A percentile compares a stretch with the other conserved stretches of the same genome.
Evolutionary conservation across 2,329 filamentous ascomycete genomes (phyloP).

Genomic region (Sporothrix schenckii): DNA sequence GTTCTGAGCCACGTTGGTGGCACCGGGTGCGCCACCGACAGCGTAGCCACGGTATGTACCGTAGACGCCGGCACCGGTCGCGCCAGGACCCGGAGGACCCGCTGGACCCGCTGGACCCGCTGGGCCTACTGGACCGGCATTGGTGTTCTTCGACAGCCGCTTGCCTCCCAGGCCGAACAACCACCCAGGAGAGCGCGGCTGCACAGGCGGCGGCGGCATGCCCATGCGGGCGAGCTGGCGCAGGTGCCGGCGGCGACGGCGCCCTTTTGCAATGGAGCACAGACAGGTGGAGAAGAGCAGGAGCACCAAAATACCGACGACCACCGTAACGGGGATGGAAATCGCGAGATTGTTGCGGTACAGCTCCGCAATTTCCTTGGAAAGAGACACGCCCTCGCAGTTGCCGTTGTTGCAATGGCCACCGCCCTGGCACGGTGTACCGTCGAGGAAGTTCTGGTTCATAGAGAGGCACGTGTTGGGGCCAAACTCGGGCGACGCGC

Average conservation of each 20-base stretch:
- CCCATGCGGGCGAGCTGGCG: conserved; percentile 25
- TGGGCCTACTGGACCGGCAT: not conserved
- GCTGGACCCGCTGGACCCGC: not conserved
- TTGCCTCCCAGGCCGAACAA: conserved; percentile 27
- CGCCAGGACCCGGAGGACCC: not conserved
- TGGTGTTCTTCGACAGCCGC: conserved; percentile 1
- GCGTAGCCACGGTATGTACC: conserved; percentile 2
- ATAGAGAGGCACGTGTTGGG: conserved; percentile 69
- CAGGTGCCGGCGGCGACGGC: conserved; percentile 30
- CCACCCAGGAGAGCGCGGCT: conserved; percentile 8
- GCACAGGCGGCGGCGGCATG: conserved; percentile 24
- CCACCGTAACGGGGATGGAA: conserved; percentile 76
- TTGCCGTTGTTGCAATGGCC: conserved; percentile 77
- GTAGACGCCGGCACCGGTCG: not conserved
- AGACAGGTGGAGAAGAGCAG: conserved; percentile 71
- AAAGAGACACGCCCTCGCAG: conserved; percentile 71
- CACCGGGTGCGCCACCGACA: not conserved
- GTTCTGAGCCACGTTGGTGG: not conserved
- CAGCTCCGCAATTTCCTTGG: conserved; percentile 73
- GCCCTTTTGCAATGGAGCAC: conserved; percentile 56
- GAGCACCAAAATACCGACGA: conserved; percentile 72
- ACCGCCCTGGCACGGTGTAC: conserved; percentile 79
- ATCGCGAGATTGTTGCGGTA: conserved; percentile 75
- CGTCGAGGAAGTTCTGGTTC: conserved; percentile 92
- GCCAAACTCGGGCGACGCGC: conserved; percentile 70